These are phyloP conservation scores for Starmerella powellii DNA, from an alignment of 805 yeast species.

Conservation along the genomic window DNA sequence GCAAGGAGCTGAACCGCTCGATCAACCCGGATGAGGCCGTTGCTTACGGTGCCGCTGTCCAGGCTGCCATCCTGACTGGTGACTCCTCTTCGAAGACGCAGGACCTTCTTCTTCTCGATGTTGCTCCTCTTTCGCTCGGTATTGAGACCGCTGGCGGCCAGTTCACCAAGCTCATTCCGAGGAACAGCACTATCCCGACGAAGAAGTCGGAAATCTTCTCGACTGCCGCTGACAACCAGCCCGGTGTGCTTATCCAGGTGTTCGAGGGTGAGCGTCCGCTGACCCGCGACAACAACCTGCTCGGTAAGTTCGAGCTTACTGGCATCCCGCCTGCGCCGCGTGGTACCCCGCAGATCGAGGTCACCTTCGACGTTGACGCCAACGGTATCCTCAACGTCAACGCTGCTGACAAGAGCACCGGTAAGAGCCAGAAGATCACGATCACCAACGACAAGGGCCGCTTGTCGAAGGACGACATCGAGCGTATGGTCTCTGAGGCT, in stretches of 20 bases:
- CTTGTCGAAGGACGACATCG: slow-evolving; percentile 93
- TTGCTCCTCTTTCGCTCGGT: slow-evolving; percentile 94
- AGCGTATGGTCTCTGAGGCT: slow-evolving; percentile 95
- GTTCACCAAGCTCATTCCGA: slow-evolving; percentile 95
- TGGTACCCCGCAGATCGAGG: slow-evolving; percentile 97
- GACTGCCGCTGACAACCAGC: slow-evolving; percentile 95
- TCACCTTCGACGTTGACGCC: slow-evolving; percentile 92
- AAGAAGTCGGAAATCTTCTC: slow-evolving; percentile 95
- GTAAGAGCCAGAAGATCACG: slow-evolving; percentile 93
- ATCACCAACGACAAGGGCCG: slow-evolving; percentile 98
- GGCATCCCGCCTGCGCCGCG: slow-evolving; percentile 99
- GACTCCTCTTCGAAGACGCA: slow-evolving; percentile 93
- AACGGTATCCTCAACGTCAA: slow-evolving; percentile 94
- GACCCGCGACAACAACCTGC: slow-evolving; percentile 89
- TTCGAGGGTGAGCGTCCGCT: slow-evolving; percentile 97
- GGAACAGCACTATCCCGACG: slow-evolving; percentile 96
- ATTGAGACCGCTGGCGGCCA: slow-evolving; percentile 99
- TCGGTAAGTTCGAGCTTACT: slow-evolving; percentile 91
- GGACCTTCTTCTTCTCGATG: slow-evolving; percentile 87
- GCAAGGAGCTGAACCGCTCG: slow-evolving; percentile 92
- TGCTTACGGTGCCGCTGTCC: slow-evolving; percentile 98
- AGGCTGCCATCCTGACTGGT: slow-evolving; percentile 93
- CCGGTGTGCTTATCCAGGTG: slow-evolving; percentile 95
- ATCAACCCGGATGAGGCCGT: slow-evolving; percentile 98
- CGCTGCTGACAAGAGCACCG: slow-evolving; percentile 96